A percentile compares a stretch with the other conserved stretches of the same genome.
These are phyloP conservation scores for Vigna mungo DNA, from an alignment of 306 rosid genomes.

Conservation along the genomic window DNA sequence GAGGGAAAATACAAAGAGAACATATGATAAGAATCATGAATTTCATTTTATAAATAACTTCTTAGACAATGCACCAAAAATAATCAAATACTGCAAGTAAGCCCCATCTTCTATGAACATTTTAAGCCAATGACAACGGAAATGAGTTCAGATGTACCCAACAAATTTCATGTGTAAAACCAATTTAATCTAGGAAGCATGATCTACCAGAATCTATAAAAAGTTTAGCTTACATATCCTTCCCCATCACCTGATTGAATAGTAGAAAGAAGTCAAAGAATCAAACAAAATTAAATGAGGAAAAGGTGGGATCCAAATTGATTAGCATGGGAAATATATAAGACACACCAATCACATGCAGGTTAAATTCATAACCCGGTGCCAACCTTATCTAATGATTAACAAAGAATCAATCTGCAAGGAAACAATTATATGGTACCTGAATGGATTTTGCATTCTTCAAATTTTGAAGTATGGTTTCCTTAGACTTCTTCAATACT, in stretches of 20 bases:
- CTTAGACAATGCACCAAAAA: conserved; percentile 23
- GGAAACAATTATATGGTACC: conserved; percentile 48
- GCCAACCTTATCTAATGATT: neutral
- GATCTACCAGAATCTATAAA: conserved; percentile 17
- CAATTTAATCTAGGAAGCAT: neutral
- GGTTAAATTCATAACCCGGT: conserved; percentile 22
- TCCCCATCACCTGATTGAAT: conserved; percentile 3
- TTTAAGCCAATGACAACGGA: neutral
- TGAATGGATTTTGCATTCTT: conserved; percentile 52
- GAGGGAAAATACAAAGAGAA: conserved; percentile 29
- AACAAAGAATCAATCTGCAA: conserved; percentile 27
- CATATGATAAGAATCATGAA: neutral
- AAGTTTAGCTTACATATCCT: conserved; percentile 15
- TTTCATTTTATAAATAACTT: conserved; percentile 22
- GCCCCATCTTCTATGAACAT: neutral
- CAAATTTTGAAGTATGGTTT: conserved; percentile 62
- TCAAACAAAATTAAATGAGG: conserved; percentile 21
- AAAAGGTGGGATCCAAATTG: conserved; percentile 1
- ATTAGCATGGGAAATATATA: conserved; percentile 28
- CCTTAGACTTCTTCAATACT: conserved; percentile 73
- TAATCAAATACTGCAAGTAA: neutral
- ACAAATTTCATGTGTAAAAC: conserved; percentile 27
- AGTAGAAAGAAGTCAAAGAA: neutral
- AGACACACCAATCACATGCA: conserved; percentile 21
- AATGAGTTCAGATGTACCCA: neutral